Evolutionary conservation across 768 basidiomycete genomes (phyloP).

Genomic region (Rhizopogon roseolus): DNA sequence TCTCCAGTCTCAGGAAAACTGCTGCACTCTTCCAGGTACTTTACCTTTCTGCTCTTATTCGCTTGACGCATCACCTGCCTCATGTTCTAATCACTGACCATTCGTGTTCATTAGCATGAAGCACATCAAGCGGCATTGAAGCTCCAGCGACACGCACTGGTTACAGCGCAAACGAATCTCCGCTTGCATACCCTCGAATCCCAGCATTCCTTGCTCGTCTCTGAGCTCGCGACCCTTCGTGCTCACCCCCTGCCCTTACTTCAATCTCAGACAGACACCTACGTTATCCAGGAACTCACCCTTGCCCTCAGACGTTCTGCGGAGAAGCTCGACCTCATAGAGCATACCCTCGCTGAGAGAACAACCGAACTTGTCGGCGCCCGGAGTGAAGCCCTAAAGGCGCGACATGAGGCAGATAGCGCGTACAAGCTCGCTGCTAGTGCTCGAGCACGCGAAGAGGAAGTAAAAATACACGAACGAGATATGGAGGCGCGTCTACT

Average conservation of each 20-base stretch:
- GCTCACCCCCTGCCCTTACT: slow-evolving; percentile 42
- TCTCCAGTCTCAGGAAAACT: slow-evolving; percentile 40
- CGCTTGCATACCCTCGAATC: slow-evolving; percentile 45
- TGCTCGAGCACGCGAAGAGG: slow-evolving; percentile 52
- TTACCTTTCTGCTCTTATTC: neutral
- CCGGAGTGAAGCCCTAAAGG: slow-evolving; percentile 38
- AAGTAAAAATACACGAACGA: slow-evolving; percentile 41
- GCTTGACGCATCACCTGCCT: neutral
- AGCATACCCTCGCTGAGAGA: slow-evolving; percentile 45
- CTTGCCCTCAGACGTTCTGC: slow-evolving; percentile 64
- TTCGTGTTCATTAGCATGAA: slow-evolving; percentile 48
- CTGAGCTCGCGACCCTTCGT: slow-evolving; percentile 54
- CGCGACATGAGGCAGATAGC: slow-evolving; percentile 38
- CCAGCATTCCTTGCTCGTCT: slow-evolving; percentile 52
- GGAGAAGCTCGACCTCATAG: slow-evolving; percentile 62
- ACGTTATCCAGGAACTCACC: slow-evolving; percentile 46
- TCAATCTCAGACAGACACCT: slow-evolving; percentile 24
- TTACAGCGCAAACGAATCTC: slow-evolving; percentile 34
- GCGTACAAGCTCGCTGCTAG: slow-evolving; percentile 54
- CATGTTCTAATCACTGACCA: neutral
- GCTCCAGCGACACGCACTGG: slow-evolving; percentile 56
- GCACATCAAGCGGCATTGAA: slow-evolving; percentile 60
- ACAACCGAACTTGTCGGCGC: slow-evolving; percentile 42
- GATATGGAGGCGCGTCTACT: slow-evolving; percentile 42
- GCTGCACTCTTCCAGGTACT: slow-evolving; percentile 48